phyloP scores from a whole-genome alignment of 179 eudicot species.

The Carnegiea gigantea region DNA sequence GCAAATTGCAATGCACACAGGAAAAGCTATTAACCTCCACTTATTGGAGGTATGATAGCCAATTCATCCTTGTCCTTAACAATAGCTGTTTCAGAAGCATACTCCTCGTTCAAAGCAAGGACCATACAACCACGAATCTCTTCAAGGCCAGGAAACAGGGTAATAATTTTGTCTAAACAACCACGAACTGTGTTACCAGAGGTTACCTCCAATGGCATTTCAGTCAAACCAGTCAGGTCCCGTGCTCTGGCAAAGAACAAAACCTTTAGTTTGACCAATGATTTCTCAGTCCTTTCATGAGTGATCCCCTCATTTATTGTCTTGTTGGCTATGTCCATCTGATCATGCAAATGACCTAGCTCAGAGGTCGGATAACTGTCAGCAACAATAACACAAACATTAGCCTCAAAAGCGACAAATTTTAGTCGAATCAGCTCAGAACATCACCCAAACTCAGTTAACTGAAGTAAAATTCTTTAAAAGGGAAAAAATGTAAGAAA shows the following conservation, averaged over 20 bases:
- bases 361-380: not conserved
- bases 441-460: not conserved
- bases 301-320: constrained; percentile 19
- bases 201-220: constrained; percentile 58
- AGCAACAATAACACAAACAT: constrained; percentile 4
- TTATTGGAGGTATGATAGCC: constrained; percentile 95
- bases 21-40: constrained; percentile 60
- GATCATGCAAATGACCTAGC: constrained; percentile 11
- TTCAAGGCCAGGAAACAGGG: constrained; percentile 61
- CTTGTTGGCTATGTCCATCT: constrained; percentile 27
- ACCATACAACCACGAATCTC: constrained; percentile 83
- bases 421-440: not conserved
- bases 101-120: constrained; percentile 89
- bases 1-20: too few species aligned
- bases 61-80: constrained; percentile 79
- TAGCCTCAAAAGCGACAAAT: constrained; percentile 1
- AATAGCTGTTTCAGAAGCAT: constrained; percentile 52
- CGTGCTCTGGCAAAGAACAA: constrained; percentile 95
- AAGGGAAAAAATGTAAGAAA: not conserved
- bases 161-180: constrained; percentile 60
- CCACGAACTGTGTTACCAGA: constrained; percentile 72
- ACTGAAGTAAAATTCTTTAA: too few species aligned
- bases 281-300: constrained; percentile 23
- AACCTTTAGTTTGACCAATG: constrained; percentile 57
- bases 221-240: constrained; percentile 72